These are phyloP conservation scores for Didymella pinodella DNA, from an alignment of 2,329 filamentous ascomycete species.

Conservation along the genomic window DNA sequence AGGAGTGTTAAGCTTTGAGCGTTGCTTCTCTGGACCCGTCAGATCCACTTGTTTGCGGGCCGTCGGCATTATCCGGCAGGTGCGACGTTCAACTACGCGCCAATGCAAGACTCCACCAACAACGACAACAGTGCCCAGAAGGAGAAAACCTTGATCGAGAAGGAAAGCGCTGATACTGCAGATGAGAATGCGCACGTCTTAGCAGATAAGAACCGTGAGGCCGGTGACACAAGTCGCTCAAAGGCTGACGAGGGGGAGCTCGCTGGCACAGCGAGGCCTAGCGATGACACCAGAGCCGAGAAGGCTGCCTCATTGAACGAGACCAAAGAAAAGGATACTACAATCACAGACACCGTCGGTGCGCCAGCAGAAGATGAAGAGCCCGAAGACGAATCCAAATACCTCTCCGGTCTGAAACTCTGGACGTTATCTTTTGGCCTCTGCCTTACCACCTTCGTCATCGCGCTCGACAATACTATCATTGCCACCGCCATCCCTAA, in stretches of 20 bases:
- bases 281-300: neutral
- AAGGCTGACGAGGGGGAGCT: neutral
- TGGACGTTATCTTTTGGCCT: slow-evolving; percentile 46
- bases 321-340: slow-evolving; percentile 1
- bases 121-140: neutral
- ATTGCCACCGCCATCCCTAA: slow-evolving; percentile 52
- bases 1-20: slow-evolving; percentile 3
- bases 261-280: neutral
- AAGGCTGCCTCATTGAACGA: neutral
- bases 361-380: slow-evolving; percentile 26
- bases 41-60: slow-evolving; percentile 13
- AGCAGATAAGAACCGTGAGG: neutral
- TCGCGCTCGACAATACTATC: slow-evolving; percentile 53
- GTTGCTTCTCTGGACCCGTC: neutral
- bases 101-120: slow-evolving; percentile 20
- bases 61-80: slow-evolving; percentile 18
- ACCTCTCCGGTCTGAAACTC: slow-evolving; percentile 46
- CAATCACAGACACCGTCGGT: slow-evolving; percentile 5
- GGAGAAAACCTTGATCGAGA: neutral
- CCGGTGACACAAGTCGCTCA: neutral
- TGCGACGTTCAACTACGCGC: neutral
- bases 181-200: neutral
- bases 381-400: slow-evolving; percentile 49
- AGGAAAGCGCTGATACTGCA: neutral
- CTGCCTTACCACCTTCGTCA: slow-evolving; percentile 48